Conservation (phyloP, 768 basidiomycete species). For the Termitomyces sp. region DNA sequence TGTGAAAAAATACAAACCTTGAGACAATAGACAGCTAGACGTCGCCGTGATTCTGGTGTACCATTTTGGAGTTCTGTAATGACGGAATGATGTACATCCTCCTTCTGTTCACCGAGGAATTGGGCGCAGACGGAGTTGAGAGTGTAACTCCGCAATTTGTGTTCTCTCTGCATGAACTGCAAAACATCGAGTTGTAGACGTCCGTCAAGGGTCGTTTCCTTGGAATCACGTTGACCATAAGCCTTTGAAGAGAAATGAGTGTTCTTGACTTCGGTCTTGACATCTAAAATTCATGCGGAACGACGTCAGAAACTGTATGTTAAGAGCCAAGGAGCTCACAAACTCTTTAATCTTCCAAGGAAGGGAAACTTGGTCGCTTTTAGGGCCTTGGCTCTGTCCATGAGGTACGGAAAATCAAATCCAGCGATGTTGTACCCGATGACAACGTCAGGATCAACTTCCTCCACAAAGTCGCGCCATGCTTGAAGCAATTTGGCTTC, state of each 20-base stretch:
- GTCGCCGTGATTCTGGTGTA: slow-evolving; percentile 86
- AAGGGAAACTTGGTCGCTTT: slow-evolving; percentile 66
- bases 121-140: slow-evolving; percentile 98
- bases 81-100: slow-evolving; percentile 97
- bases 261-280: slow-evolving; percentile 79
- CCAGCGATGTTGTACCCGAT: slow-evolving; percentile 94
- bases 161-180: slow-evolving; percentile 98
- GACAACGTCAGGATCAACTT: slow-evolving; percentile 92
- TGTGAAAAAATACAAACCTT: slow-evolving; percentile 54
- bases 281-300: slow-evolving; percentile 39
- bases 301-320: neutral
- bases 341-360: slow-evolving; percentile 77
- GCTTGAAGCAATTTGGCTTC: slow-evolving; percentile 70
- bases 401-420: slow-evolving; percentile 96
- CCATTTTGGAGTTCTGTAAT: slow-evolving; percentile 98
- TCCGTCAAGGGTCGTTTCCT: slow-evolving; percentile 88
- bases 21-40: slow-evolving; percentile 95
- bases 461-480: slow-evolving; percentile 90
- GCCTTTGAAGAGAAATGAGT: slow-evolving; percentile 99
- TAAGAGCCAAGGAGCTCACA: slow-evolving; percentile 14
- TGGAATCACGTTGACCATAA: slow-evolving; percentile 95
- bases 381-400: slow-evolving; percentile 87
- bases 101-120: slow-evolving; percentile 98
- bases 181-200: slow-evolving; percentile 93
- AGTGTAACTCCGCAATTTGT: slow-evolving; percentile 95